Evolutionary conservation across 2,329 filamentous ascomycete genomes (phyloP).

Genomic region (Tolypocladium inflatum): DNA sequence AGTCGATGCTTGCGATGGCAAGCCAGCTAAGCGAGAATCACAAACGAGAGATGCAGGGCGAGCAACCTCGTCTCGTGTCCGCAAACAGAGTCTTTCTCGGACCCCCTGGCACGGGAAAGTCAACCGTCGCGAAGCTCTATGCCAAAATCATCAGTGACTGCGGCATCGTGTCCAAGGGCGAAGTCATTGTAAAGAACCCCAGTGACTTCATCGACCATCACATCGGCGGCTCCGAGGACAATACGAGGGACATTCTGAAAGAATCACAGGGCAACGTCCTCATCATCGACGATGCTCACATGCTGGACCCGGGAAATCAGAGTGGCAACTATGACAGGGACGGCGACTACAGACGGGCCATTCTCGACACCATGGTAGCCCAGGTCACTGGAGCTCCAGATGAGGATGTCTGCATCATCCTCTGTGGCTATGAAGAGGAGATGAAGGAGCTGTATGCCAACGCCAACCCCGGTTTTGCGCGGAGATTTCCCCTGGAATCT

Average conservation of each 20-base stretch:
- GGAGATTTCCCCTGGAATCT: slow-evolving; percentile 54
- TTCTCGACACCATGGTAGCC: slow-evolving; percentile 66
- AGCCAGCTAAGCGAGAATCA: no score
- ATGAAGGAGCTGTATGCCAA: slow-evolving; percentile 68
- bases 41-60: no score
- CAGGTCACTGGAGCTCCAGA: slow-evolving; percentile 61
- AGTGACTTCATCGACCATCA: slow-evolving; percentile 58
- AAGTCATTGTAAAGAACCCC: slow-evolving; percentile 60
- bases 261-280: slow-evolving; percentile 60
- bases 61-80: no score
- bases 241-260: slow-evolving; percentile 60
- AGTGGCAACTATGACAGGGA: slow-evolving; percentile 14
- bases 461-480: slow-evolving; percentile 58
- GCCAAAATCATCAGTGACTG: slow-evolving; percentile 6
- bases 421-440: slow-evolving; percentile 60
- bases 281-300: slow-evolving; percentile 71
- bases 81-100: no score
- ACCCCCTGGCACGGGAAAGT: no score
- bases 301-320: slow-evolving; percentile 38
- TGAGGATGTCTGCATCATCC: slow-evolving; percentile 63
- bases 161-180: neutral
- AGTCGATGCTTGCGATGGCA: no score
- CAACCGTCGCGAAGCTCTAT: no score
- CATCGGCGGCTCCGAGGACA: slow-evolving; percentile 57
- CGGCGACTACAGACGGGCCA: slow-evolving; percentile 45